Evolutionary conservation across 1,284 basidiomycete genomes (phyloP).

Genomic region (Cryptococcus jaspeensis): DNA sequence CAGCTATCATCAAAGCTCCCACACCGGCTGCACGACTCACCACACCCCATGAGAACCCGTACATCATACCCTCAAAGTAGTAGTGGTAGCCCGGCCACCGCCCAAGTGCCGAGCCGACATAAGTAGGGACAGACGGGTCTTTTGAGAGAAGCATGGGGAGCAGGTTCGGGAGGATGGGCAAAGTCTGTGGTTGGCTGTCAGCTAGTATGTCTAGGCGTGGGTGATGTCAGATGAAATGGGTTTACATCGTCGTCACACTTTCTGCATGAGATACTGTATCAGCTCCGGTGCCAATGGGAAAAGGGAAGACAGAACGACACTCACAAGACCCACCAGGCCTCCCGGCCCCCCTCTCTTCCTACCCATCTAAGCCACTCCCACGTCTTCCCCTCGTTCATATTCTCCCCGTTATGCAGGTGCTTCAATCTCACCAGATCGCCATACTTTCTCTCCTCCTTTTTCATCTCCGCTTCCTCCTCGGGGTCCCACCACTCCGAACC

Average conservation of each 20-base stretch:
- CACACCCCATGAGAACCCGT: slow-evolving; percentile 26
- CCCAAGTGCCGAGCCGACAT: slow-evolving; percentile 20
- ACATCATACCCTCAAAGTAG: slow-evolving; percentile 27
- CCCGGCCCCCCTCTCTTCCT: slow-evolving; percentile 14
- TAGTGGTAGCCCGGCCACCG: slow-evolving; percentile 19
- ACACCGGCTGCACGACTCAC: slow-evolving; percentile 9
- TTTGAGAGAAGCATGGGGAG: slow-evolving; percentile 16
- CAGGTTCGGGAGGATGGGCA: slow-evolving; percentile 28
- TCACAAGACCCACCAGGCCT: slow-evolving; percentile 24
- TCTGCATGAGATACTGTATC: slow-evolving; percentile 1
- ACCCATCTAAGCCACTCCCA: slow-evolving; percentile 57
- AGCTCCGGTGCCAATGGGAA: background rate
- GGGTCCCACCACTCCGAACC: background rate
- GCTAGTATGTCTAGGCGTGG: background rate
- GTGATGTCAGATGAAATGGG: background rate
- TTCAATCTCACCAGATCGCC: slow-evolving; percentile 22
- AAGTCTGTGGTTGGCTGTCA: slow-evolving; percentile 12
- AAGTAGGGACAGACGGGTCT: slow-evolving; percentile 23
- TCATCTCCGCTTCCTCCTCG: slow-evolving; percentile 16
- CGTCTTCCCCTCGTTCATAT: slow-evolving; percentile 89
- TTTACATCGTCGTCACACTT: slow-evolving; percentile 29
- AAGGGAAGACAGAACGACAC: slow-evolving; percentile 3
- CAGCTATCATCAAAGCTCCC: too few relatives aligned
- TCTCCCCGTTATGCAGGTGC: slow-evolving; percentile 57
- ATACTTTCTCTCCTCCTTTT: slow-evolving; percentile 10